These are phyloP conservation scores for Sorghum bicolor DNA, from an alignment of 176 grass and related monocot genomes.

Conservation along the genomic window DNA sequence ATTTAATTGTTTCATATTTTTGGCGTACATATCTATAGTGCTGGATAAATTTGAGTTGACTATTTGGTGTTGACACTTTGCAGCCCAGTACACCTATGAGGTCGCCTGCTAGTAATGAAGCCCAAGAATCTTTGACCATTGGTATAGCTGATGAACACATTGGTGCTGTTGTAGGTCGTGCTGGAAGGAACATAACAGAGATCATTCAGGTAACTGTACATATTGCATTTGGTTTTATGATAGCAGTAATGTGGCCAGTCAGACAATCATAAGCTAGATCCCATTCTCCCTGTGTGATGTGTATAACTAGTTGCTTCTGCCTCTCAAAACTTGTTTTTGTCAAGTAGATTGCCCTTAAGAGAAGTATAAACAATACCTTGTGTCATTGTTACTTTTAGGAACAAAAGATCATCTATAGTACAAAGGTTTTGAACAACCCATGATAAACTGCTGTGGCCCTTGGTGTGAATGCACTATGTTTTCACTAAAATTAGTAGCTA, in stretches of 20 bases:
- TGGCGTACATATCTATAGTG: background rate
- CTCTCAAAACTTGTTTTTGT: background rate
- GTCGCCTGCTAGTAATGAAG: slow-evolving; percentile 47
- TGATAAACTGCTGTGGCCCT: background rate
- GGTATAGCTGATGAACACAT: slow-evolving; percentile 89
- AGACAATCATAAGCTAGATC: background rate
- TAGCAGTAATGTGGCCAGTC: background rate
- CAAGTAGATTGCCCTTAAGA: background rate
- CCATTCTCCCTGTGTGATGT: background rate
- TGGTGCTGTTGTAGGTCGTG: slow-evolving; percentile 78
- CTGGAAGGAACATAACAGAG: slow-evolving; percentile 83
- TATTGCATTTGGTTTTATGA: background rate
- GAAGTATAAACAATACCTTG: background rate
- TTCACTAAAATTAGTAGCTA: background rate
- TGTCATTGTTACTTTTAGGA: background rate
- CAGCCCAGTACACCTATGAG: slow-evolving; percentile 49
- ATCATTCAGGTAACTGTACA: slow-evolving; percentile 62
- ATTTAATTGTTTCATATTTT: background rate
- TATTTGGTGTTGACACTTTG: slow-evolving; percentile 8
- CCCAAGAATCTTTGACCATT: slow-evolving; percentile 63
- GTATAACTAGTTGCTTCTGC: background rate
- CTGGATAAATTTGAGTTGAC: background rate
- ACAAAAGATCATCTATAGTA: background rate
- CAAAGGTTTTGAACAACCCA: background rate
- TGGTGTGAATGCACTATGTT: background rate